Evolutionary conservation across 2,329 filamentous ascomycete genomes (phyloP).

Genomic region (Ceratocystis eucalypticola): DNA sequence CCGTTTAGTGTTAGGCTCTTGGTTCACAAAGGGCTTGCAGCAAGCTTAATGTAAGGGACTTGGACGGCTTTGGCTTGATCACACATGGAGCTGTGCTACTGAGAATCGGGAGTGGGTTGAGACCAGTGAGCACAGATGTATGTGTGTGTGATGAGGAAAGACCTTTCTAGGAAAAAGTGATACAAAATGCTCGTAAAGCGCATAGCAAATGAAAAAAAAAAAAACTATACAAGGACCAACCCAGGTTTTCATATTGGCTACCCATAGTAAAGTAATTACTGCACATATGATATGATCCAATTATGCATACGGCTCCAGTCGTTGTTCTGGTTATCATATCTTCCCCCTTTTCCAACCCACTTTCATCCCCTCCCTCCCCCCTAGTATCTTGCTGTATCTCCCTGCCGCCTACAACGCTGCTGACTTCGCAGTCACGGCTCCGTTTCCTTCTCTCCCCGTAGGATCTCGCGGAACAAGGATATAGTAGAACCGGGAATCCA

Average conservation of each 20-base stretch:
- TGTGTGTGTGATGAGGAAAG: too few species aligned
- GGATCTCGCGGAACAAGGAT: slow-evolving; percentile 4
- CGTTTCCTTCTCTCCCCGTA: background rate
- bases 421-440: background rate
- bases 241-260: too few species aligned
- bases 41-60: background rate
- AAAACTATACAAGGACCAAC: too few species aligned
- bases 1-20: background rate
- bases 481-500: background rate
- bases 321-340: background rate
- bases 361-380: background rate
- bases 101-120: too few species aligned
- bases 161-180: too few species aligned
- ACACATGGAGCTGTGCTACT: too few species aligned
- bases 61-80: background rate
- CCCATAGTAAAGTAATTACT: too few species aligned
- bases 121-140: too few species aligned
- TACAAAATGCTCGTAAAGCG: too few species aligned
- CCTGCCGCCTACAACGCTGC: background rate
- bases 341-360: background rate
- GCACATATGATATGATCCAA: too few species aligned
- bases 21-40: background rate
- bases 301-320: too few species aligned
- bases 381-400: background rate
- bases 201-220: too few species aligned